phyloP scores from a whole-genome alignment of 768 basidiomycete genomes.

The Kwoniella mangroviensis region DNA sequence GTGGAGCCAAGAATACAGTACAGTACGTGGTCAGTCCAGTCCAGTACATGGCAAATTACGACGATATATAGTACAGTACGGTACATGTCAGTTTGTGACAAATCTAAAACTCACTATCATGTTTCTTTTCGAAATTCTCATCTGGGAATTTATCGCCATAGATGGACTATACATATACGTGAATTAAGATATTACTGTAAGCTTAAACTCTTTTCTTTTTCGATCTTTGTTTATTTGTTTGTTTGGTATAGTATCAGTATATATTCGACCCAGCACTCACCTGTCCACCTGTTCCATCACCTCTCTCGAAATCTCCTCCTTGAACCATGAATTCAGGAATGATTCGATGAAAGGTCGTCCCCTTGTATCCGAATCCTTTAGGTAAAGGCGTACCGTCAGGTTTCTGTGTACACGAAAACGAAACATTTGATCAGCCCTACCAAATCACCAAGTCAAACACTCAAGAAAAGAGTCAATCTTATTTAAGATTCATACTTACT shows the following conservation, averaged over 20 bases:
- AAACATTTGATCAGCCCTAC: too few relatives aligned
- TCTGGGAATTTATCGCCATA: conserved; percentile 58
- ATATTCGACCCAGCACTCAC: conserved; percentile 5
- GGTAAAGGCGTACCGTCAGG: conserved; percentile 36
- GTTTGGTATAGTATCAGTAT: not conserved
- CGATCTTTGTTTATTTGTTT: not conserved
- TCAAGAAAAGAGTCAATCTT: too few relatives aligned
- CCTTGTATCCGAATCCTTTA: conserved; percentile 71
- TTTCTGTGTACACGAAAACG: conserved; percentile 59
- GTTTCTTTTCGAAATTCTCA: conserved; percentile 56
- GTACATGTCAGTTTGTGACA: not conserved
- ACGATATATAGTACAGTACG: too few relatives aligned
- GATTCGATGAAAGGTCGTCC: conserved; percentile 69
- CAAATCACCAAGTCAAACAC: too few relatives aligned
- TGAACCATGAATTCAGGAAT: conserved; percentile 60
- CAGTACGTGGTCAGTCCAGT: too few relatives aligned
- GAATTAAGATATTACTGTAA: not conserved
- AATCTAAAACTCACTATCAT: conserved; percentile 40
- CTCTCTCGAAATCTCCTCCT: conserved; percentile 73
- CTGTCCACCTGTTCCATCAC: conserved; percentile 58
- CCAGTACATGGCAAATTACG: too few relatives aligned
- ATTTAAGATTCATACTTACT: conserved; percentile 35
- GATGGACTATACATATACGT: conserved; percentile 41
- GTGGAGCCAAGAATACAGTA: not conserved
- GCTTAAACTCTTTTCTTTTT: too few relatives aligned